Evolutionary conservation across 2,329 filamentous ascomycete genomes (phyloP).

Genomic region (Fusarium burgessii): DNA sequence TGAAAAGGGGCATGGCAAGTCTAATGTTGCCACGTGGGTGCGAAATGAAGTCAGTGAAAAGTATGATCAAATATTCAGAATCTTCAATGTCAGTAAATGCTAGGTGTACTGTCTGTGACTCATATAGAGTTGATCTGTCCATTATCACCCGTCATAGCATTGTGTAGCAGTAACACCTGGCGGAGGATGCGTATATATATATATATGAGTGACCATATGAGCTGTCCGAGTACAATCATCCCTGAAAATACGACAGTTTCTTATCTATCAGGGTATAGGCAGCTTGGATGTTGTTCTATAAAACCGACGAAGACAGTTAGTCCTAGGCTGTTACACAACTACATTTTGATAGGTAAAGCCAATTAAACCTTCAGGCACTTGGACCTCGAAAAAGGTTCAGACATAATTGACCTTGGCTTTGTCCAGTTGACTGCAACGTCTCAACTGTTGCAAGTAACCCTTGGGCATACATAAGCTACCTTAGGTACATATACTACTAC

Average conservation of each 20-base stretch:
- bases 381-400: background rate
- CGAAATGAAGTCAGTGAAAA: background rate
- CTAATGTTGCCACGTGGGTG: constrained; percentile 16
- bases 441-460: background rate
- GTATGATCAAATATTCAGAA: background rate
- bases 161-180: background rate
- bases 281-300: background rate
- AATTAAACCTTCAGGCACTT: background rate
- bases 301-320: background rate
- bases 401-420: background rate
- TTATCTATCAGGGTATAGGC: background rate
- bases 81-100: background rate
- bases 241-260: background rate
- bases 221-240: background rate
- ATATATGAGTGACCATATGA: background rate
- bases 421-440: background rate
- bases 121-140: background rate
- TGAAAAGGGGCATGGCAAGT: background rate
- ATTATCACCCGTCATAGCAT: background rate
- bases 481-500: too few relatives aligned
- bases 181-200: background rate
- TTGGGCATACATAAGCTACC: background rate
- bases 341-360: background rate
- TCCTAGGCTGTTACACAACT: background rate
- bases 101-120: background rate